phyloP scores from a whole-genome alignment of 2,329 filamentous ascomycete genomes.

The Colletotrichum lupini region DNA sequence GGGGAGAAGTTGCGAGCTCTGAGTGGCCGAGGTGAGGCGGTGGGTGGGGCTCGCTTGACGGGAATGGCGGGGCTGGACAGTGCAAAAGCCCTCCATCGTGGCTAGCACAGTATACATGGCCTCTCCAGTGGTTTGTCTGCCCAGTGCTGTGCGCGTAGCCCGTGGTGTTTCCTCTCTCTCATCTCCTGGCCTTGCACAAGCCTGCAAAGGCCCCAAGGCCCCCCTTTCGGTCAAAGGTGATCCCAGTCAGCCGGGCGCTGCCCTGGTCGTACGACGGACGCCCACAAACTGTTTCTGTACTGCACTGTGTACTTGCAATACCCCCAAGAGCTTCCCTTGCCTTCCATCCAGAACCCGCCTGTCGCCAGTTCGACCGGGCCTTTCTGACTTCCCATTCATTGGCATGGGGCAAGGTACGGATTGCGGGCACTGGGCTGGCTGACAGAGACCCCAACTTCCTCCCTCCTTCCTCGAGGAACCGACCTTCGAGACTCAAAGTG shows the following conservation, averaged over 20 bases:
- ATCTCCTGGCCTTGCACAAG: not conserved
- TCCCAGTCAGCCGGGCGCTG: slow-evolving; percentile 2
- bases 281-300: too few species aligned
- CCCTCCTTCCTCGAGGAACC: not conserved
- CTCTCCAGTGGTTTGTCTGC: not conserved
- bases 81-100: not conserved
- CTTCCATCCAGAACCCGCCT: slow-evolving; percentile 5
- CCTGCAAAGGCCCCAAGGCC: not conserved
- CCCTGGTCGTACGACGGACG: slow-evolving; percentile 3
- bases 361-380: too few species aligned
- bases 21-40: not conserved
- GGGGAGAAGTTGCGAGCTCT: slow-evolving; percentile 8
- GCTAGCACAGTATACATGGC: not conserved
- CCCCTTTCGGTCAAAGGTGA: slow-evolving; percentile 9
- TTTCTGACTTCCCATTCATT: too few species aligned
- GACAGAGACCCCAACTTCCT: not conserved
- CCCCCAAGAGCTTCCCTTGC: slow-evolving; percentile 26
- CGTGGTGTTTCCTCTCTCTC: slow-evolving; percentile 6
- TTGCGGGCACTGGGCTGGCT: not conserved
- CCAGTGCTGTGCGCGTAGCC: not conserved
- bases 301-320: not conserved
- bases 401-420: too few species aligned
- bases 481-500: not conserved
- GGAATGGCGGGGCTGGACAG: slow-evolving; percentile 6
- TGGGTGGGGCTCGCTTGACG: slow-evolving; percentile 17